Conservation (phyloP, 805 yeast genomes). For the Pichia nanzhaoensis region DNA sequence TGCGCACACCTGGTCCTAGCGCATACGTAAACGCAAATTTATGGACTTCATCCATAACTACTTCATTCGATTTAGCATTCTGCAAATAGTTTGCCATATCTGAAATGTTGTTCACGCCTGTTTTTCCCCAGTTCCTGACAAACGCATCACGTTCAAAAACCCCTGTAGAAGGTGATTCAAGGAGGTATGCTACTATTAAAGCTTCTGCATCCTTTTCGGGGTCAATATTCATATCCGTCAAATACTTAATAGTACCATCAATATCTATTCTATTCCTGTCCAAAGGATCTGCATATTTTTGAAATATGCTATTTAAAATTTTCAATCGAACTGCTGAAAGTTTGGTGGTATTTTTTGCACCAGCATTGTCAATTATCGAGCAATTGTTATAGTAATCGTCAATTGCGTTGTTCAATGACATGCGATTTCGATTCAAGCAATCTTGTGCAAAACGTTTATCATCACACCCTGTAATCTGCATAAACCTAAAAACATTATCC, state of each 20-base stretch:
- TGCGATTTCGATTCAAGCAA: conserved; percentile 25
- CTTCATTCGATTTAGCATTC: conserved; percentile 31
- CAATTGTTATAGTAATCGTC: conserved; percentile 7
- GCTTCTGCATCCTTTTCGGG: conserved; percentile 66
- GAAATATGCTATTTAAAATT: conserved; percentile 20
- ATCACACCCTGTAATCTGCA: conserved; percentile 35
- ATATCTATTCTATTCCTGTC: conserved; percentile 46
- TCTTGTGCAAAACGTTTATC: conserved; percentile 31
- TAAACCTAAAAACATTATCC: conserved; percentile 22
- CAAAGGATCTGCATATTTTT: conserved; percentile 12
- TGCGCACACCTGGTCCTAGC: conserved; percentile 52
- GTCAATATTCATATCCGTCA: conserved; percentile 59
- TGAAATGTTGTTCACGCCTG: conserved; percentile 10
- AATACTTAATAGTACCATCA: conserved; percentile 68
- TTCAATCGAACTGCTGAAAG: not conserved
- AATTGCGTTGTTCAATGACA: conserved; percentile 9
- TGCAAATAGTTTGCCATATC: conserved; percentile 18
- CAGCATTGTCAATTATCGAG: not conserved
- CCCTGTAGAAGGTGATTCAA: conserved; percentile 64
- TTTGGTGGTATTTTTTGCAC: not conserved
- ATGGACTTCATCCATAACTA: conserved; percentile 54
- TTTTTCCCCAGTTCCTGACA: conserved; percentile 48
- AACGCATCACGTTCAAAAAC: conserved; percentile 46
- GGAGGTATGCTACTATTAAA: conserved; percentile 60
- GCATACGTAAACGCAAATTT: conserved; percentile 63